These are phyloP conservation scores for Psilocybe tampanensis DNA, from an alignment of 768 basidiomycete species.

Conservation along the genomic window DNA sequence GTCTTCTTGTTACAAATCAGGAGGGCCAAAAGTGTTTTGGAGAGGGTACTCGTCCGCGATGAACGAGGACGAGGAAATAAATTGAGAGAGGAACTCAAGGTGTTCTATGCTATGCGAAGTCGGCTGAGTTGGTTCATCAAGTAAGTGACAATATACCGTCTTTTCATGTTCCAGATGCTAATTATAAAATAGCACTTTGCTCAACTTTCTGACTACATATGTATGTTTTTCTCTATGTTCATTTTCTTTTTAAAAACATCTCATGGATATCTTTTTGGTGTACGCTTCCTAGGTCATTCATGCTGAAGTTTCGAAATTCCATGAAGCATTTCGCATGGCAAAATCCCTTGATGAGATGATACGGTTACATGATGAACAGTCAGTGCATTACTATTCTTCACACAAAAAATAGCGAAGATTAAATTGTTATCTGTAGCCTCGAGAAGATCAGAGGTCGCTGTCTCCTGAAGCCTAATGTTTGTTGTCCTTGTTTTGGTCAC, in stretches of 20 bases:
- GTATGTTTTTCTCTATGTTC: constrained; percentile 40
- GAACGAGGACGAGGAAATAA: constrained; percentile 34
- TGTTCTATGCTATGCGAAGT: constrained; percentile 75
- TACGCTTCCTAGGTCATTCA: constrained; percentile 77
- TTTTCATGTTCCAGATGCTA: not conserved
- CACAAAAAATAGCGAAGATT: not conserved
- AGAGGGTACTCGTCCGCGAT: constrained; percentile 69
- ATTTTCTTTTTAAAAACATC: not conserved
- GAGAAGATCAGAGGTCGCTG: constrained; percentile 63
- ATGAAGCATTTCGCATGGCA: constrained; percentile 51
- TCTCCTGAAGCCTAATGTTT: constrained; percentile 63
- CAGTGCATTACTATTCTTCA: constrained; percentile 27
- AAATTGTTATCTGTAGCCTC: constrained; percentile 42
- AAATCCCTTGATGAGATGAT: constrained; percentile 81
- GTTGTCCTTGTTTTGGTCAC: not conserved
- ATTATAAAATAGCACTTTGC: constrained; percentile 46
- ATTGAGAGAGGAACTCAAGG: constrained; percentile 55
- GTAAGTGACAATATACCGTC: constrained; percentile 57
- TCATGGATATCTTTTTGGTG: constrained; percentile 1
- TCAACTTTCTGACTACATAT: constrained; percentile 75
- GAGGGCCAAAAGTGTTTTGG: constrained; percentile 70
- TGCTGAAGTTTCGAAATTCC: constrained; percentile 60
- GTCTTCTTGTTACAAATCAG: constrained; percentile 73
- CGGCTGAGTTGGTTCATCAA: constrained; percentile 85
- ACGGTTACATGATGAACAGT: constrained; percentile 69